Percentiles rank a stretch among this genome's conserved stretches.
Evolutionary conservation across 257 asterid species (phyloP).

Genomic region (Nicotiana tomentosiformis): DNA sequence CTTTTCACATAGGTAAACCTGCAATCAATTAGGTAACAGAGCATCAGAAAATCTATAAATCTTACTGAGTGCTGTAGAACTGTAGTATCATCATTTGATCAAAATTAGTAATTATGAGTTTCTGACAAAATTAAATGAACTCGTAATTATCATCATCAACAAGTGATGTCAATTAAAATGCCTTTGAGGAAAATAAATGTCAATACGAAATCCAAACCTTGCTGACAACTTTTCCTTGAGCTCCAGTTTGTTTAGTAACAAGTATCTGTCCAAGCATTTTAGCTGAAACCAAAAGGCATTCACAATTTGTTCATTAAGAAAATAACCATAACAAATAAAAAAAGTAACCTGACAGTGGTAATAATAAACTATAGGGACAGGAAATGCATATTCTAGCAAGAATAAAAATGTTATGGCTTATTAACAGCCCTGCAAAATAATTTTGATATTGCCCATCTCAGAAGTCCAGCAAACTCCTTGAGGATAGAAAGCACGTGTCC

Average conservation of each 20-base stretch:
- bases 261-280: conserved; percentile 93
- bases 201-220: conserved; percentile 45
- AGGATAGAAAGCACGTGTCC: neutral
- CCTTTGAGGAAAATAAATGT: neutral
- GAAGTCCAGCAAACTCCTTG: neutral
- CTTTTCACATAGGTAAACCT: conserved; percentile 94
- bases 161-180: neutral
- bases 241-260: conserved; percentile 94
- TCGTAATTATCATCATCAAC: neutral
- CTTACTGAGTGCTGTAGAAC: neutral
- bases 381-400: neutral
- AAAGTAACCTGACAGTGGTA: neutral
- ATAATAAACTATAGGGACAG: neutral
- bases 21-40: conserved; percentile 12
- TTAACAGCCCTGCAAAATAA: neutral
- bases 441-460: neutral
- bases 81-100: neutral
- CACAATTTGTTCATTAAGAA: neutral
- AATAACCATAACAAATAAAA: neutral
- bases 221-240: conserved; percentile 97
- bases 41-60: neutral
- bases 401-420: neutral
- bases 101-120: neutral
- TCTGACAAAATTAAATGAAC: neutral
- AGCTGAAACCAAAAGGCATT: conserved; percentile 39